Evolutionary conservation across 1,139 yeast genomes (phyloP).

Genomic region (Blastobotrys raffinosifermentans): DNA sequence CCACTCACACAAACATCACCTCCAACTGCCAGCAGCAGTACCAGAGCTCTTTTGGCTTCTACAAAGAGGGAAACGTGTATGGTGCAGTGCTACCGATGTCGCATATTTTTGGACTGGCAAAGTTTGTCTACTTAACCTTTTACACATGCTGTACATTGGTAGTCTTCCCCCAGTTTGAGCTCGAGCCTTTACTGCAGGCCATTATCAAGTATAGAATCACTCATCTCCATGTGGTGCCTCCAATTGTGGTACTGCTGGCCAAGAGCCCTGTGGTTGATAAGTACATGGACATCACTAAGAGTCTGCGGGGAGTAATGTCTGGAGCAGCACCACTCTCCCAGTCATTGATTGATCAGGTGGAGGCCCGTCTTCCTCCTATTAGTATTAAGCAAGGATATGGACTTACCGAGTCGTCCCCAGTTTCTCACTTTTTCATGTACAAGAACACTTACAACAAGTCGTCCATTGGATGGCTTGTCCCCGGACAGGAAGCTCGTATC

Average conservation of each 20-base stretch:
- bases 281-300: constrained; percentile 24
- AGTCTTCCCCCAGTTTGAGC: constrained; percentile 31
- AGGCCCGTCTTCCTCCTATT: constrained; percentile 17
- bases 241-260: constrained; percentile 35
- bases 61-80: constrained; percentile 11
- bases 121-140: constrained; percentile 23
- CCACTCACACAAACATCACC: constrained; percentile 44
- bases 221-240: constrained; percentile 33
- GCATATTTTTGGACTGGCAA: constrained; percentile 34
- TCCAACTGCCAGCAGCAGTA: constrained; percentile 27
- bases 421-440: constrained; percentile 22
- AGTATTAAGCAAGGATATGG: constrained; percentile 63
- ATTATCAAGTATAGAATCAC: constrained; percentile 27
- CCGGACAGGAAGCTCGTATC: constrained; percentile 43
- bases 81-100: constrained; percentile 34
- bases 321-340: constrained; percentile 38
- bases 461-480: constrained; percentile 44
- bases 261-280: constrained; percentile 33
- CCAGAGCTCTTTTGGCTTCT: constrained; percentile 10
- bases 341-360: constrained; percentile 25
- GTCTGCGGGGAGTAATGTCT: constrained; percentile 23
- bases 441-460: constrained; percentile 20
- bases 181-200: constrained; percentile 27
- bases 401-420: constrained; percentile 45
- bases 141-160: constrained; percentile 24